Evolutionary conservation across 768 basidiomycete species (phyloP).

Genomic region (Galerina sulciceps): DNA sequence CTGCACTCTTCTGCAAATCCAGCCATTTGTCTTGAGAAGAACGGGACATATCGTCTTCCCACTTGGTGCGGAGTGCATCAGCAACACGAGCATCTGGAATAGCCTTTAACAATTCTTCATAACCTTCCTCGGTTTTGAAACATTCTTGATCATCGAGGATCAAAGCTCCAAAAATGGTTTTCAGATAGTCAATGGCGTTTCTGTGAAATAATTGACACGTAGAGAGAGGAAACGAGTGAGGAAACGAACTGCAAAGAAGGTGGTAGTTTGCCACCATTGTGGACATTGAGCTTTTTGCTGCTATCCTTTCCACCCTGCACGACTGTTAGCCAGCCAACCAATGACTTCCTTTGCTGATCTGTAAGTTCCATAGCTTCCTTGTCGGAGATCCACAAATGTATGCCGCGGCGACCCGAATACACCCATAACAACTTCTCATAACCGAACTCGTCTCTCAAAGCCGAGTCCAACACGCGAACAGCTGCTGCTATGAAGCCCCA

Average conservation of each 20-base stretch:
- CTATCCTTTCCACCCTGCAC: slow-evolving; percentile 81
- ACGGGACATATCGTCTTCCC: slow-evolving; percentile 55
- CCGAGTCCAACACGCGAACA: slow-evolving; percentile 81
- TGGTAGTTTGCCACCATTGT: slow-evolving; percentile 57
- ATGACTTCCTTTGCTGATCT: slow-evolving; percentile 85
- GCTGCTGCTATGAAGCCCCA: slow-evolving; percentile 96
- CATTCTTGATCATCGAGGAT: slow-evolving; percentile 86
- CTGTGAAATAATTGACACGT: slow-evolving; percentile 27
- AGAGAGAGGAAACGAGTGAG: background rate
- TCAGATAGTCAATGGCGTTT: slow-evolving; percentile 53
- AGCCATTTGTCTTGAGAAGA: slow-evolving; percentile 78
- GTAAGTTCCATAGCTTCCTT: slow-evolving; percentile 84
- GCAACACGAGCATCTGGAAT: slow-evolving; percentile 67
- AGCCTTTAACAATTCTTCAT: slow-evolving; percentile 72
- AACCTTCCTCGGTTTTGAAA: slow-evolving; percentile 72
- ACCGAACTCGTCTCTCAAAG: slow-evolving; percentile 88
- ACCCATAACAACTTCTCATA: slow-evolving; percentile 94
- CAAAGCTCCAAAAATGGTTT: slow-evolving; percentile 61
- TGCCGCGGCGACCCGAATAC: slow-evolving; percentile 97
- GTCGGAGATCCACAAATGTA: slow-evolving; percentile 98
- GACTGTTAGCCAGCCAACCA: slow-evolving; percentile 89
- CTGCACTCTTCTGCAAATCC: slow-evolving; percentile 52
- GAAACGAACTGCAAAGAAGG: slow-evolving; percentile 70
- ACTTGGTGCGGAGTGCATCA: slow-evolving; percentile 54
- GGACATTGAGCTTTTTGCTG: slow-evolving; percentile 81